These are phyloP conservation scores for Mimosa pudica DNA, from an alignment of 306 rosid genomes.

Conservation along the genomic window DNA sequence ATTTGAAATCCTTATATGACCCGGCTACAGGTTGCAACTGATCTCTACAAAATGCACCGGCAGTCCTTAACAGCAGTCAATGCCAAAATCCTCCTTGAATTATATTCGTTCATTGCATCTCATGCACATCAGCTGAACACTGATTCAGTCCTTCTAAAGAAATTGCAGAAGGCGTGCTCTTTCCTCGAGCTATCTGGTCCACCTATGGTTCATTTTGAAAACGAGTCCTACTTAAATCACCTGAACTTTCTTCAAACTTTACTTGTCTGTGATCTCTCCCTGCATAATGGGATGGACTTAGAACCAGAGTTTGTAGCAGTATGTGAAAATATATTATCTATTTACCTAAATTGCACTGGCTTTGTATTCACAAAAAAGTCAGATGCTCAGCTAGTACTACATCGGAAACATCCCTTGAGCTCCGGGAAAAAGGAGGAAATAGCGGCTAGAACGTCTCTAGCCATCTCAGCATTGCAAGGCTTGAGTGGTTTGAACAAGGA, in stretches of 20 bases:
- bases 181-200: slow-evolving; percentile 89
- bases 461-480: slow-evolving; percentile 73
- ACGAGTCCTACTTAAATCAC: slow-evolving; percentile 74
- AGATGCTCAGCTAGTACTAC: slow-evolving; percentile 43
- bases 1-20: slow-evolving; percentile 25
- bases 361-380: slow-evolving; percentile 44
- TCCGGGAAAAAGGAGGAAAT: slow-evolving; percentile 86
- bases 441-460: slow-evolving; percentile 76
- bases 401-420: slow-evolving; percentile 74
- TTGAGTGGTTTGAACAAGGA: slow-evolving; percentile 59
- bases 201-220: slow-evolving; percentile 97
- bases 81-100: slow-evolving; percentile 63
- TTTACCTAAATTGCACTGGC: slow-evolving; percentile 74
- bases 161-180: slow-evolving; percentile 84
- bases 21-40: slow-evolving; percentile 64
- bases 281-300: slow-evolving; percentile 52
- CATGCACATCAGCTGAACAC: slow-evolving; percentile 82
- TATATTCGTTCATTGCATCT: slow-evolving; percentile 64
- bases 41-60: slow-evolving; percentile 63
- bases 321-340: slow-evolving; percentile 69
- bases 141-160: slow-evolving; percentile 63
- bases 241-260: slow-evolving; percentile 70
- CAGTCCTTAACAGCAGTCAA: slow-evolving; percentile 56
- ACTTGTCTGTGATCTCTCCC: slow-evolving; percentile 36
- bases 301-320: slow-evolving; percentile 68